Base-by-base conservation (phyloP, 208 protist genomes). In the Leishmania lainsoni region DNA sequence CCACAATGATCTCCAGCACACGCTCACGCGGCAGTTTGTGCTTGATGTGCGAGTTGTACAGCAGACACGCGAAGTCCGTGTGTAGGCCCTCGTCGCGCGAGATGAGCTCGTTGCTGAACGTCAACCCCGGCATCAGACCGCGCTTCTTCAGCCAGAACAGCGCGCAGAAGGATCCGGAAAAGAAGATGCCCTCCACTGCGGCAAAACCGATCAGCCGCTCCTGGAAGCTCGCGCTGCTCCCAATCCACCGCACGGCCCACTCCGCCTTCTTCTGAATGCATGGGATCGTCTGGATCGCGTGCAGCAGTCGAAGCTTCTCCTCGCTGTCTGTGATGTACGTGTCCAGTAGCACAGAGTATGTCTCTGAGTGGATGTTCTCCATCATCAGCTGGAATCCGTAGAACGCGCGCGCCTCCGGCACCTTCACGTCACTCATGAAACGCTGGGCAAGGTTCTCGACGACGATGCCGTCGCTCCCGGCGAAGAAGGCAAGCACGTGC, bases 141-240 rank as follows among this genome's bases (percentile, higher is more conserved):
- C 99, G 95, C 92, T 99, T 99, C 98, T 99, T 99, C 65, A 99
- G 86, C 99, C 99, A 99, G 91, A 99, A 99, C 66, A 99, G 98
- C 32, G 98, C 91, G 86, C 99, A 99, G 93, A 99, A 99, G 42
- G 93, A 98, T 59, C 99, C 99, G 63, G 93, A 98, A 91, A 99
- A 99, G 94, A 99, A 99, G 85, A 99, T 99, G 86, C 99, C 99
- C 88, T 99, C 99, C 22, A 99, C 99, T 16, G 96, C 95, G 9
- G 99, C 99, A 89, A 99, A 99, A 3, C 98, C 99, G 8, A 99
- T 90, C 54, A 99, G 91, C 49, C 99, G 96, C 88, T 99, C 95
- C 45, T 96, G 96, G 84, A 99, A 99, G 75, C 94, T 96, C 29
- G 79, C 81, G 0, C 45, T 54, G 81, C 85, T 90, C 22, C 81